A percentile compares a stretch with the other conserved stretches of the same genome.
Conservation (phyloP, 2,329 filamentous ascomycete species). For the Pseudogymnoascus sp. region DNA sequence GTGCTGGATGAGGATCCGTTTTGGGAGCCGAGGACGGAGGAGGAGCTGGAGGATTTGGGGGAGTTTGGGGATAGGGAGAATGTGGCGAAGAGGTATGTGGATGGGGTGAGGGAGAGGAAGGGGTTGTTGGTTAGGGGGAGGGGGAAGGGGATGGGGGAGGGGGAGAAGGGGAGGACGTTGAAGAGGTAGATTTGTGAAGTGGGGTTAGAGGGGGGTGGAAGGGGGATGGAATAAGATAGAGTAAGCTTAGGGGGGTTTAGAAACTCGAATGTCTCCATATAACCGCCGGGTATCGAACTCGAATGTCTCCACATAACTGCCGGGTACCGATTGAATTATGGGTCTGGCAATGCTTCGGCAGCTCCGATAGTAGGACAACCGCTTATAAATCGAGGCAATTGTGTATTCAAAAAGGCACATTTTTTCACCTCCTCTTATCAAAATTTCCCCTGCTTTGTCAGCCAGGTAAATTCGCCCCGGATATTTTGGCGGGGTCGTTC, state of each 20-base stretch:
- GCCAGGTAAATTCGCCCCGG: background rate
- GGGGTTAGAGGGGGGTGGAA: no score
- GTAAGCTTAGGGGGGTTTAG: background rate
- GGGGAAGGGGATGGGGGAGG: conserved; percentile 69
- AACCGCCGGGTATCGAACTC: no score
- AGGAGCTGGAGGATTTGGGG: conserved; percentile 91
- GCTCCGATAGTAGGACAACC: background rate
- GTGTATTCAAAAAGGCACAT: background rate
- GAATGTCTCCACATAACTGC: no score
- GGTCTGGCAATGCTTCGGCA: background rate
- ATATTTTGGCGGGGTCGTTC: background rate
- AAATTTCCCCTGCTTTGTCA: background rate
- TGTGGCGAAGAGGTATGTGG: conserved; percentile 93
- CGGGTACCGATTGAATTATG: background rate
- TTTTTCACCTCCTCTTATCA: background rate
- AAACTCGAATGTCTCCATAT: no score
- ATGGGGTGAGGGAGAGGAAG: conserved; percentile 77
- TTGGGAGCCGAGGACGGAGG: conserved; percentile 95
- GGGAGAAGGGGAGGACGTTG: conserved; percentile 78
- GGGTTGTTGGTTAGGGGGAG: conserved; percentile 74
- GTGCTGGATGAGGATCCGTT: conserved; percentile 92
- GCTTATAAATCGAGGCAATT: background rate
- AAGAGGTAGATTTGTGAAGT: conserved; percentile 39
- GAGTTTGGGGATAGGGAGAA: conserved; percentile 92
- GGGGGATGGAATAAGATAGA: background rate